These are phyloP conservation scores for Mycena capillaripes DNA, from an alignment of 768 basidiomycete species.

Conservation along the genomic window DNA sequence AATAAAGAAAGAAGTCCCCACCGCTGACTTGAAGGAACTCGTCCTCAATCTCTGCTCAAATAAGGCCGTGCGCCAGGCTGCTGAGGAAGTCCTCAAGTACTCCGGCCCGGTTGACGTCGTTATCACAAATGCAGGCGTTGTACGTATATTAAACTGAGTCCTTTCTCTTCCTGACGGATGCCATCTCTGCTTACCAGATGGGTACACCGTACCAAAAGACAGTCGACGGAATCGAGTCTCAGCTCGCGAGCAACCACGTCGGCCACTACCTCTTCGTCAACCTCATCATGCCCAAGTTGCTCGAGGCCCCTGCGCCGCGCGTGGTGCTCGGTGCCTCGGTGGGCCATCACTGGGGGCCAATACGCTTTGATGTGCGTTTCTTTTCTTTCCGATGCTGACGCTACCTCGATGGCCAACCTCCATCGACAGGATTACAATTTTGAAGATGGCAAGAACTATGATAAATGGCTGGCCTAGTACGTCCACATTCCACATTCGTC, in stretches of 20 bases:
- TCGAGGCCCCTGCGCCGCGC: constrained; percentile 11
- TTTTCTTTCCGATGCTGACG: too few species aligned
- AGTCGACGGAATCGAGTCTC: constrained; percentile 39
- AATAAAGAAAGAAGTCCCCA: constrained; percentile 17
- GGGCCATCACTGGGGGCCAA: constrained; percentile 17
- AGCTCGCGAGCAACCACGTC: constrained; percentile 42
- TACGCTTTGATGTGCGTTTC: constrained; percentile 26
- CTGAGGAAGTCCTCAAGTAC: constrained; percentile 36
- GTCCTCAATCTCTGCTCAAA: constrained; percentile 36
- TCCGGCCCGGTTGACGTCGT: constrained; percentile 38
- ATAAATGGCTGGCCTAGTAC: constrained; percentile 31
- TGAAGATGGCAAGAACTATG: constrained; percentile 25
- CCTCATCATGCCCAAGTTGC: constrained; percentile 37
- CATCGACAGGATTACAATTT: constrained; percentile 1
- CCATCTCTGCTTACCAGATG: constrained; percentile 33
- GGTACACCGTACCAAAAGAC: constrained; percentile 37
- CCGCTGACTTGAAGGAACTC: constrained; percentile 20
- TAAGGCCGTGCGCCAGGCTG: constrained; percentile 30
- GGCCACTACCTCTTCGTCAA: constrained; percentile 41
- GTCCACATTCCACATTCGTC: not conserved
- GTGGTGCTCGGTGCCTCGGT: constrained; percentile 17
- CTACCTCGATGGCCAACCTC: too few species aligned
- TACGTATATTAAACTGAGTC: not conserved
- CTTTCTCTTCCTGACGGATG: not conserved
- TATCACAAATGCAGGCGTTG: constrained; percentile 41